A percentile compares a stretch with the other conserved stretches of the same genome.
Evolutionary conservation across 1,139 yeast species (phyloP).

Genomic region (Taiozyma onychis): DNA sequence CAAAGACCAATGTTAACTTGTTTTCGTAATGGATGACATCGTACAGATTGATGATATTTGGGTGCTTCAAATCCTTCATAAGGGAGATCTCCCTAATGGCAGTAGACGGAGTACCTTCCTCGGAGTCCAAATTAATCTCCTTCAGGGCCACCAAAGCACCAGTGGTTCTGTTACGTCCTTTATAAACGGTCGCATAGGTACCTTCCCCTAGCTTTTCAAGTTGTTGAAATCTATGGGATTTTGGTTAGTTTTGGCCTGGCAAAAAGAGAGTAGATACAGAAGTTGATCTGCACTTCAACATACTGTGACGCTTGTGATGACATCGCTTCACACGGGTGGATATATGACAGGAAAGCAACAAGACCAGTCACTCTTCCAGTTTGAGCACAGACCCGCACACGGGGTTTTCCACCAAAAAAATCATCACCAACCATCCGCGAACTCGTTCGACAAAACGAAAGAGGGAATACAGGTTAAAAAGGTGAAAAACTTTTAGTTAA

Average conservation of each 20-base stretch:
- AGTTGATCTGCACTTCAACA: neutral
- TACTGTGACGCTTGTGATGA: conserved; percentile 15
- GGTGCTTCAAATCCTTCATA: conserved; percentile 94
- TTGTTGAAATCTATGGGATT: conserved; percentile 23
- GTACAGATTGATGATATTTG: conserved; percentile 85
- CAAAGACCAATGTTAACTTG: conserved; percentile 89
- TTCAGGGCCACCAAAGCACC: conserved; percentile 93
- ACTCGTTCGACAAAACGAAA: neutral
- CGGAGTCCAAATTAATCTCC: conserved; percentile 90
- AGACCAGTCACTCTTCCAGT: too few species aligned
- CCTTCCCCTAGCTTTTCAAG: conserved; percentile 96
- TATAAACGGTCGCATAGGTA: conserved; percentile 96
- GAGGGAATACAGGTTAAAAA: neutral
- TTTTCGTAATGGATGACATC: conserved; percentile 97
- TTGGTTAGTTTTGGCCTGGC: neutral
- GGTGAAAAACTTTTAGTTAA: neutral
- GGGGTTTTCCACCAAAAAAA: neutral
- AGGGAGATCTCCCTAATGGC: conserved; percentile 95
- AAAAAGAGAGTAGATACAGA: neutral
- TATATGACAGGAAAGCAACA: neutral
- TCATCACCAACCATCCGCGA: neutral
- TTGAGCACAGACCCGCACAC: neutral
- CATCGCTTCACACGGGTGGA: conserved; percentile 2
- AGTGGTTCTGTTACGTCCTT: conserved; percentile 86
- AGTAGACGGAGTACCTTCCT: conserved; percentile 97